phyloP scores from a whole-genome alignment of 1,139 yeast genomes.

The Taphrina deformans region DNA sequence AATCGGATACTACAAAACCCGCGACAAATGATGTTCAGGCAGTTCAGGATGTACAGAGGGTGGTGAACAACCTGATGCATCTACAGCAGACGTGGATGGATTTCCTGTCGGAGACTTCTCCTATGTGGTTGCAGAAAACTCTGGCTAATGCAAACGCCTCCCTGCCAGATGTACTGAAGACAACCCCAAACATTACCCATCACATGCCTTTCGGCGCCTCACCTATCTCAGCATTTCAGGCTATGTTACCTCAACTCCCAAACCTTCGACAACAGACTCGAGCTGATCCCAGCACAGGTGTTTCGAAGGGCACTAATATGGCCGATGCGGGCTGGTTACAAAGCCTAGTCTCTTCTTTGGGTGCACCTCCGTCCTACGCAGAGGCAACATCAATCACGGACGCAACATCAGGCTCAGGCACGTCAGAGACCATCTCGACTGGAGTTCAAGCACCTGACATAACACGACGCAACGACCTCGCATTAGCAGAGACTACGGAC shows the following conservation, averaged over 20 bases:
- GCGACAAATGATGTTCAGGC: neutral
- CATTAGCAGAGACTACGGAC: neutral
- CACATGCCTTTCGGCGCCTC: conserved; percentile 3
- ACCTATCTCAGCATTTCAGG: conserved; percentile 17
- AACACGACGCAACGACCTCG: neutral
- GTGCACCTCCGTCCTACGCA: conserved; percentile 27
- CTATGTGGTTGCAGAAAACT: conserved; percentile 19
- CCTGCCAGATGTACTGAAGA: conserved; percentile 12
- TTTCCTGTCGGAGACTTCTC: conserved; percentile 21
- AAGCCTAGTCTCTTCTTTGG: conserved; percentile 12
- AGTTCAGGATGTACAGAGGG: neutral
- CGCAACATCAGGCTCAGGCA: neutral
- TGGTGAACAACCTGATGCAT: conserved; percentile 7
- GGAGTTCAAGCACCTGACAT: too few species aligned
- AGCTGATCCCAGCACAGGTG: neutral
- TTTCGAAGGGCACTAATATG: neutral
- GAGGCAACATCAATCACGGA: conserved; percentile 10
- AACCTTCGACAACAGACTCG: neutral
- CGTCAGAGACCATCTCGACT: neutral
- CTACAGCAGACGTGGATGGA: conserved; percentile 22
- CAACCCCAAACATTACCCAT: neutral
- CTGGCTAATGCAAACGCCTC: conserved; percentile 16
- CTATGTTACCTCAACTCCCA: conserved; percentile 18
- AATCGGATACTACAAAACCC: neutral
- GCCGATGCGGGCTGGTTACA: conserved; percentile 20